Base-by-base conservation (phyloP, 2,329 filamentous ascomycete species). In the Coleophoma cylindrospora region DNA sequence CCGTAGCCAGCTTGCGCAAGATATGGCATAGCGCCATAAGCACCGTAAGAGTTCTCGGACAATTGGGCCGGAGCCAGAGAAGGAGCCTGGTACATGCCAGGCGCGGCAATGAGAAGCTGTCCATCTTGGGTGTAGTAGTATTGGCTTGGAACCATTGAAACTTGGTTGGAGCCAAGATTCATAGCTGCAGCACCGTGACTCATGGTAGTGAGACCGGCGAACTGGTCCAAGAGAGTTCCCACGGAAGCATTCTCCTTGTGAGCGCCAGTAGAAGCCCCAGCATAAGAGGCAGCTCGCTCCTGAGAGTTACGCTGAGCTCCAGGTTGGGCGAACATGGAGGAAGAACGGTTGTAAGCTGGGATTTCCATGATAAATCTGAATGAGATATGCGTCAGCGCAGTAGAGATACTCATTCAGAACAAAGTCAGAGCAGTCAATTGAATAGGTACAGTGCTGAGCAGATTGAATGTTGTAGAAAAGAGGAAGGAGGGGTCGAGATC, bases 51-150 rank as follows among this genome's bases (percentile, higher is more conserved):
- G 52, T 47, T 56, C 19, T 68, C 65, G 22, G 59, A 40, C 36
- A 61, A 48, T 47, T 62, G 61, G 40, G 52, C 45, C 32, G 59
- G 49, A 40, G 56, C 56, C 48, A 66, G 48, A 34, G 60, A 34
- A 46, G 65, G 64, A n/a, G 60, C 47, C 37, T 60, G 53, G 54
- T 64, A 67, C 48, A 66, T 56, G 40, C 56, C 50, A 51, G 64
- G 61, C 44, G 59, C 58, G 34, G 60, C 54, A 47, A 61, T 54
- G 44, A 59, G 57, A 50, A 59, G 55, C 50, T 70, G 68, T 43
- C 68, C 67, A 49, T 69, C 63, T 10, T 60, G 48, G 15, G 61
- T 64, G 27, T 61, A 53, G 22, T 62, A 60, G 55, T 66, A 65
- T 48, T 64, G 61, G 38, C 54, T 60, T 48, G 62, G 54, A 53